Conservation (phyloP, 129 eudicot genomes). For the Scalesia atractyloides region DNA sequence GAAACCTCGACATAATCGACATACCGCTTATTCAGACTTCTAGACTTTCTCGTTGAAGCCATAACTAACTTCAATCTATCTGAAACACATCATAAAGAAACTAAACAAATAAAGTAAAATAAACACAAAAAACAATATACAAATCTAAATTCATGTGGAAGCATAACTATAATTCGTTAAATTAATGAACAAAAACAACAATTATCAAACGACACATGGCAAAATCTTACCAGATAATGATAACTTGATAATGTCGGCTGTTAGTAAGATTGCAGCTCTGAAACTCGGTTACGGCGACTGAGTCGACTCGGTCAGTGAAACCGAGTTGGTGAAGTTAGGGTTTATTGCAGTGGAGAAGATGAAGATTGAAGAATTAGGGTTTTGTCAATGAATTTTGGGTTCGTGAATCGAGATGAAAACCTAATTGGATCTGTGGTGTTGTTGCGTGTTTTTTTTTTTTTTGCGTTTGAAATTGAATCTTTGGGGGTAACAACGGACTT, state of each 20-base stretch:
- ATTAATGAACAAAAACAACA: no score
- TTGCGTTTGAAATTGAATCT: constrained; percentile 30
- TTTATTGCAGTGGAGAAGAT: constrained; percentile 19
- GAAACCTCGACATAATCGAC: constrained; percentile 43
- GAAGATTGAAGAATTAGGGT: constrained; percentile 22
- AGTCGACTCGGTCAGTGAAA: constrained; percentile 23
- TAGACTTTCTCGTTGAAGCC: constrained; percentile 63
- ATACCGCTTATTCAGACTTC: constrained; percentile 58
- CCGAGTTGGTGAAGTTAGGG: constrained; percentile 32
- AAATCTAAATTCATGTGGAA: no score
- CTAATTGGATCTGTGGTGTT: constrained; percentile 18
- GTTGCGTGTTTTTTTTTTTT: constrained; percentile 17
- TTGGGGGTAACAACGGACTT: constrained; percentile 29
- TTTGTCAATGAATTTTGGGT: constrained; percentile 23
- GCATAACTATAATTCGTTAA: no score
- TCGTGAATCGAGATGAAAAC: constrained; percentile 30
- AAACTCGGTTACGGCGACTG: constrained; percentile 20
- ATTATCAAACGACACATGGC: no score
- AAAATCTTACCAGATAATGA: no score
- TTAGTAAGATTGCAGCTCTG: no score
- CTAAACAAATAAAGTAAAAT: neutral
- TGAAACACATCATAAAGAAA: constrained; percentile 9
- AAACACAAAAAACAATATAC: no score
- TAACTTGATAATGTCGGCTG: no score
- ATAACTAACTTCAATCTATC: constrained; percentile 32